Conservation (phyloP, 441 rosid species). For the Erysimum cheiri region DNA sequence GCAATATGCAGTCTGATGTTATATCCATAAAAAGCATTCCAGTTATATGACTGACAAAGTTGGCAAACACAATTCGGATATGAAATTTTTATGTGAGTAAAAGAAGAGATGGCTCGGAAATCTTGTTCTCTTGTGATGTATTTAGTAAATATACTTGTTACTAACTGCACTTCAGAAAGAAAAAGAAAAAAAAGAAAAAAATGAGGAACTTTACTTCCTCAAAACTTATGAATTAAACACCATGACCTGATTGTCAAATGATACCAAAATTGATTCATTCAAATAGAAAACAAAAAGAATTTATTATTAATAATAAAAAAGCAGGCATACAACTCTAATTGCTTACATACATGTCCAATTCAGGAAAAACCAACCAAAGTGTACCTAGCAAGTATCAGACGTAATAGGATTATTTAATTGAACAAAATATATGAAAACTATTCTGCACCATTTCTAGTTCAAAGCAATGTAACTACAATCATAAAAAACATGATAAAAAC, state of each 20-base stretch:
- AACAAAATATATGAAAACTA: conserved; percentile 11
- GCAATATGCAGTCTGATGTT: conserved; percentile 6
- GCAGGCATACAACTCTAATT: conserved; percentile 6
- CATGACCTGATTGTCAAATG: conserved; percentile 12
- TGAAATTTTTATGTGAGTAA: neutral
- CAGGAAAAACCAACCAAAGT: conserved; percentile 17
- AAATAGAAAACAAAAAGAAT: neutral
- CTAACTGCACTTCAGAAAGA: conserved; percentile 25
- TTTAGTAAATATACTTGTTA: conserved; percentile 11
- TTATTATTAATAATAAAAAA: conserved; percentile 1
- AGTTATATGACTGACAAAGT: neutral
- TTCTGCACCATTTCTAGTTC: conserved; percentile 15
- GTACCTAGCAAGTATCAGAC: conserved; percentile 33
- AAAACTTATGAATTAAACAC: conserved; percentile 14
- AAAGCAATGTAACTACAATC: conserved; percentile 27
- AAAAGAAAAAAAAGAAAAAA: neutral
- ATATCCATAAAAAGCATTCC: conserved; percentile 20
- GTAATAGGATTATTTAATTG: neutral
- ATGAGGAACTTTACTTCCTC: conserved; percentile 4
- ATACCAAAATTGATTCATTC: conserved; percentile 7
- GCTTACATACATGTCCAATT: conserved; percentile 31
- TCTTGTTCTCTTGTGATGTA: conserved; percentile 9
- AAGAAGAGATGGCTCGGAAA: conserved; percentile 1
- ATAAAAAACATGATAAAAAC: conserved; percentile 12
- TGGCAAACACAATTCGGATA: conserved; percentile 1